These are phyloP conservation scores for Boechera stricta DNA, from an alignment of 345 rosid genomes.

Conservation along the genomic window DNA sequence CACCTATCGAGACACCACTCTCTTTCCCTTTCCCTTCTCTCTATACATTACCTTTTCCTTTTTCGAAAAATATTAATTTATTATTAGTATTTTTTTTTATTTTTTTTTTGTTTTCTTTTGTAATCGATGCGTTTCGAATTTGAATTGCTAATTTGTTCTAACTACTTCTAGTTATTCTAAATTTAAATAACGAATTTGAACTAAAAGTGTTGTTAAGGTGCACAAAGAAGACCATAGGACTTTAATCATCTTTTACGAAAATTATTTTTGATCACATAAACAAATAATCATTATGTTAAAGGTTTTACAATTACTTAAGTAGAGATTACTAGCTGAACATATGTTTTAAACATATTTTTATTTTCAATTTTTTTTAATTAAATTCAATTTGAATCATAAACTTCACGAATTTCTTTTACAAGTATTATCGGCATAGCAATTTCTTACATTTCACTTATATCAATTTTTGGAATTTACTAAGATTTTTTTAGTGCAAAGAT, in stretches of 20 bases:
- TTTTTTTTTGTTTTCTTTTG: neutral
- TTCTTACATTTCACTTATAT: too few relatives aligned
- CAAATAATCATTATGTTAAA: neutral
- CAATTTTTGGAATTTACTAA: too few relatives aligned
- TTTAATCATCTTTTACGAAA: neutral
- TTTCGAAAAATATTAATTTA: neutral
- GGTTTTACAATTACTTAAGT: too few relatives aligned
- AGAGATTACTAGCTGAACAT: too few relatives aligned
- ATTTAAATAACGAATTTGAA: neutral
- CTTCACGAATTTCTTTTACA: too few relatives aligned
- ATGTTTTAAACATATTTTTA: too few relatives aligned
- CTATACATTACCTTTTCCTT: slow-evolving; percentile 6
- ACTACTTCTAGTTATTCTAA: slow-evolving; percentile 1
- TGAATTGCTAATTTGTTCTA: slow-evolving; percentile 24
- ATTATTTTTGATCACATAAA: neutral
- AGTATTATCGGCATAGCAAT: too few relatives aligned
- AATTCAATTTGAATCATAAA: too few relatives aligned
- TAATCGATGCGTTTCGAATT: slow-evolving; percentile 30
- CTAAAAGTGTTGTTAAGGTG: neutral
- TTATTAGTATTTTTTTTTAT: neutral
- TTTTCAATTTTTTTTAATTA: too few relatives aligned
- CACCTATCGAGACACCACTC: slow-evolving; percentile 37
- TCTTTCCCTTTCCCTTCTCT: slow-evolving; percentile 3
- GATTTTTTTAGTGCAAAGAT: too few relatives aligned
- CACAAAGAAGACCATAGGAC: neutral